Conservation (phyloP, 345 rosid genomes). For the Anastatica hierochuntica region DNA sequence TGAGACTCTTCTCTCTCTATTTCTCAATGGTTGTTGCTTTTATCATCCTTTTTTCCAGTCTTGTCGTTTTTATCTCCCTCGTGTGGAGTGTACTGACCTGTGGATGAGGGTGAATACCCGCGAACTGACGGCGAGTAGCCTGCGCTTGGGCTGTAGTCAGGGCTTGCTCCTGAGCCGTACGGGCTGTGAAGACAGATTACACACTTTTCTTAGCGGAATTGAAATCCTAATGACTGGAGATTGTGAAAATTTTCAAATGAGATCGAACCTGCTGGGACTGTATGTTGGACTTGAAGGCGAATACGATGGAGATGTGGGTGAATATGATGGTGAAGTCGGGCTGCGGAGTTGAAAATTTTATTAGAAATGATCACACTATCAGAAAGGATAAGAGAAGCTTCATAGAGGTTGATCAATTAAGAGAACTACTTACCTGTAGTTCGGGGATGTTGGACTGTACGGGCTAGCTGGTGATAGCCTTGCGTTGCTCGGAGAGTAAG, state of each 20-base stretch:
- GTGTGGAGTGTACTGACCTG: slow-evolving; percentile 73
- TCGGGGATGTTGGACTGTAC: slow-evolving; percentile 93
- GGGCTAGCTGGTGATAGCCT: slow-evolving; percentile 83
- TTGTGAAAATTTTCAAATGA: no score
- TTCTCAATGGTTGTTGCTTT: slow-evolving; percentile 19
- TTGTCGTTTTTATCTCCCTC: slow-evolving; percentile 43
- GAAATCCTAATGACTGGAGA: no score
- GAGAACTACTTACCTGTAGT: slow-evolving; percentile 49
- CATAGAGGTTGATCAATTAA: no score
- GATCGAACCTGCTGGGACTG: slow-evolving; percentile 91
- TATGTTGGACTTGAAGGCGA: slow-evolving; percentile 87
- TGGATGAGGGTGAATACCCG: slow-evolving; percentile 71
- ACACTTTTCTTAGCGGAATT: no score
- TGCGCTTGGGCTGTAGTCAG: slow-evolving; percentile 79
- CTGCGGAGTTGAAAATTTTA: slow-evolving; percentile 31
- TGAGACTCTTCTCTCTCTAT: not conserved
- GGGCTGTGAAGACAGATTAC: slow-evolving; percentile 53
- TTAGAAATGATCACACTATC: not conserved
- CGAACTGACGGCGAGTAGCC: slow-evolving; percentile 82
- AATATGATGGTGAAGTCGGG: slow-evolving; percentile 85
- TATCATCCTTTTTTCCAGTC: slow-evolving; percentile 24
- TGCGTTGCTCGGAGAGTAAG: slow-evolving; percentile 91
- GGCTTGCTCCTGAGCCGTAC: slow-evolving; percentile 58
- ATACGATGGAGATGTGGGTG: slow-evolving; percentile 89
- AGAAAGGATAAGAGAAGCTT: not conserved